Evolutionary conservation across 2,329 filamentous ascomycete species (phyloP), one percentile per base, ranked within the genome.

Genomic region (Pezicula rhizophila): DNA sequence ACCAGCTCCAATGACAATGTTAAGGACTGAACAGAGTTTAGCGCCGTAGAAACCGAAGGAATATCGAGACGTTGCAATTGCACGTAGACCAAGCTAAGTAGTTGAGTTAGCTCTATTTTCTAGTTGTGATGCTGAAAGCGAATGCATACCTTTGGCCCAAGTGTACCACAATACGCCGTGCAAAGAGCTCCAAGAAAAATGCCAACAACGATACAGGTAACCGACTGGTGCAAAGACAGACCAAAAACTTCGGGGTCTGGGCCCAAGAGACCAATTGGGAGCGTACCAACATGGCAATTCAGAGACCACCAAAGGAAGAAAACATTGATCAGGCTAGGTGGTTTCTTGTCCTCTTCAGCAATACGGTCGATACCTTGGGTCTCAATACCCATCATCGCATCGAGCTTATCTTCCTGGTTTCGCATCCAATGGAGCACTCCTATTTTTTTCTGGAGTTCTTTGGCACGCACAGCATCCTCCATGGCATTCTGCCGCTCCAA

Each of bases 1-100:
- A 8, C 61, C 61, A 28, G 71, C 63, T 53, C 73, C 71, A 42
- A 73, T 66, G 26, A 75, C 62, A 25, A 71, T 68, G 42, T 75
- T 76, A 40, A 75, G 66, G 2, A 68, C 58, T 4, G 70, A 71
- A 47, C 71, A 67, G 47, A 75, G 59, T 54, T 75, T 75, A 46
- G 71, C 71, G 14, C 72, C 71, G 52, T 66, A 75, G 67, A 72
- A 75, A n/a, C 72, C 72, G 50, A 75, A 72, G n/a, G 70, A 71
- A 54, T 71, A 73, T 44, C 72, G 64, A 43, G 68, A 67, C 26
- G 70, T 66, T 63, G 60, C 57, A 42, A 75, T 73, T 48, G 72
- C 68, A 42, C 72, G 66, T 18, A 75, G 60, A 48, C 62, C 61
- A 34, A 62, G 57, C 61, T 64, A 41, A 15, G 26, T 17, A 20